These are phyloP conservation scores for Sugiyamaella floridensis DNA, from an alignment of 805 yeast genomes.

Conservation along the genomic window DNA sequence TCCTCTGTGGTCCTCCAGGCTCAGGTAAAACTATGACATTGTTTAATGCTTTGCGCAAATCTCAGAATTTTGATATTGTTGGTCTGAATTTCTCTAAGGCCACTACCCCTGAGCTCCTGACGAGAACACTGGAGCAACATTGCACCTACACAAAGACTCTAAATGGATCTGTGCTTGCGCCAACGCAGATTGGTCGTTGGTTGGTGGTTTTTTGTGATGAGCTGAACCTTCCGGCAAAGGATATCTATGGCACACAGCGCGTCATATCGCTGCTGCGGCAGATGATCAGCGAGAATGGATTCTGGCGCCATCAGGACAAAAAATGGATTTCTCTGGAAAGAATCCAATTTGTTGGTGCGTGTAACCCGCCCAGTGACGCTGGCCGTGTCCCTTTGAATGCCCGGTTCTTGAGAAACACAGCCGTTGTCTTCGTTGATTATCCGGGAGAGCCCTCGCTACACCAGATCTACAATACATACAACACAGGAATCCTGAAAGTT, in stretches of 20 bases:
- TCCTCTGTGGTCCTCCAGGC: slow-evolving; percentile 95
- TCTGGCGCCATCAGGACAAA: slow-evolving; percentile 56
- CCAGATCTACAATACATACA: slow-evolving; percentile 62
- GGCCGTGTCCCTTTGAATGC: slow-evolving; percentile 56
- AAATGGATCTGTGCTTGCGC: slow-evolving; percentile 49
- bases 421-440: slow-evolving; percentile 68
- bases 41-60: slow-evolving; percentile 54
- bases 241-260: slow-evolving; percentile 64
- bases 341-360: slow-evolving; percentile 88
- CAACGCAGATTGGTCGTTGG: slow-evolving; percentile 57
- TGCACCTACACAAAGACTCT: slow-evolving; percentile 53
- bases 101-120: slow-evolving; percentile 53
- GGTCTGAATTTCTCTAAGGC: slow-evolving; percentile 80
- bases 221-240: slow-evolving; percentile 70
- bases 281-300: slow-evolving; percentile 64
- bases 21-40: slow-evolving; percentile 94
- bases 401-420: slow-evolving; percentile 60
- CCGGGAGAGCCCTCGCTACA: slow-evolving; percentile 58
- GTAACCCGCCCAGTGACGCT: slow-evolving; percentile 79
- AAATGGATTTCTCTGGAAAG: slow-evolving; percentile 61
- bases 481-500: slow-evolving; percentile 47
- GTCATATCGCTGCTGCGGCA: slow-evolving; percentile 70
- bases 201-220: slow-evolving; percentile 88
- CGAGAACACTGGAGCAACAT: slow-evolving; percentile 63
- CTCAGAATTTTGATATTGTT: slow-evolving; percentile 51